A percentile compares a stretch with the other conserved stretches of the same genome.
These are phyloP conservation scores for Diaporthe helianthi DNA, from an alignment of 2,329 filamentous ascomycete genomes.

Conservation along the genomic window DNA sequence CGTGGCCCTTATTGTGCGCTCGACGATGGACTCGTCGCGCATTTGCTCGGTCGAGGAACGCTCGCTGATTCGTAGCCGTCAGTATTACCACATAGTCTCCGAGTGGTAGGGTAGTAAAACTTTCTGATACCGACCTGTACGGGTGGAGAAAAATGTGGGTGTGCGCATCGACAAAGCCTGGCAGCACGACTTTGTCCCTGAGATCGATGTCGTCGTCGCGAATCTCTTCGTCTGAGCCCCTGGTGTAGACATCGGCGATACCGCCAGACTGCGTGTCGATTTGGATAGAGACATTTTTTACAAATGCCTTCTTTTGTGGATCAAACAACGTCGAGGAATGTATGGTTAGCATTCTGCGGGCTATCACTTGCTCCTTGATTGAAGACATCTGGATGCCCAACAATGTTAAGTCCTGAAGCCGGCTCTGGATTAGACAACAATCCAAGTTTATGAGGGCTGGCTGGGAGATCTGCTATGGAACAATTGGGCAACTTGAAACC, in stretches of 20 bases:
- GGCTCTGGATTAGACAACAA: not conserved
- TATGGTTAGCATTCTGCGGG: constrained; percentile 41
- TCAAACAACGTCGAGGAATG: constrained; percentile 58
- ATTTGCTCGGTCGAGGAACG: too few relatives aligned
- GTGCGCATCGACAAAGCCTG: constrained; percentile 55
- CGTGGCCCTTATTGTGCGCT: too few relatives aligned
- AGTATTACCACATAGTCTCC: too few relatives aligned
- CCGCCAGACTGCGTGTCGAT: constrained; percentile 49
- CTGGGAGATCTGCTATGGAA: not conserved
- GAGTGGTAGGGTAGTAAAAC: too few relatives aligned
- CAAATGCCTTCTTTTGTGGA: constrained; percentile 50
- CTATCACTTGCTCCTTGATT: constrained; percentile 26
- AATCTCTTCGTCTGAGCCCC: constrained; percentile 39
- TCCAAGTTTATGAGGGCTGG: not conserved
- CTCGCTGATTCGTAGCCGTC: too few relatives aligned
- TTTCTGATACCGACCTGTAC: too few relatives aligned
- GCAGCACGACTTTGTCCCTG: constrained; percentile 58
- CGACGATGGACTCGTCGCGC: too few relatives aligned
- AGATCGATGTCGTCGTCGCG: constrained; percentile 56
- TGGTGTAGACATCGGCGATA: constrained; percentile 46
- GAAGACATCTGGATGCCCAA: too few relatives aligned
- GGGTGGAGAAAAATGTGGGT: too few relatives aligned
- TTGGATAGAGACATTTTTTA: constrained; percentile 50
- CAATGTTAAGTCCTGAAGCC: too few relatives aligned
- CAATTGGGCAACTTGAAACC: too few relatives aligned